phyloP scores from a whole-genome alignment of 2,329 filamentous ascomycete genomes.

The Fusarium heterosporum region DNA sequence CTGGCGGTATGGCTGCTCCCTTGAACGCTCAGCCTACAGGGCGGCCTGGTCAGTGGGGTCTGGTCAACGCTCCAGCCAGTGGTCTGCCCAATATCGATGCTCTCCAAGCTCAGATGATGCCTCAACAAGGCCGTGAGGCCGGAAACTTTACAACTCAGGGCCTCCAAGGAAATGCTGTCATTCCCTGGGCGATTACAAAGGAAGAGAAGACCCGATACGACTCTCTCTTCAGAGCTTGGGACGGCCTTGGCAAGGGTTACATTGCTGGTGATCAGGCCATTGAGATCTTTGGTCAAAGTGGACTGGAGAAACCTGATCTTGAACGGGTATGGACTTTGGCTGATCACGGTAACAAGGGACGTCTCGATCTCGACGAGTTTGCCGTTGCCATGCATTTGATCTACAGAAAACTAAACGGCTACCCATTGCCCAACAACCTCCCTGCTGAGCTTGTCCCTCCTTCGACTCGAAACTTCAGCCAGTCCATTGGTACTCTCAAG shows the following conservation, averaged over 20 bases:
- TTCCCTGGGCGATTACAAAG: slow-evolving; percentile 98
- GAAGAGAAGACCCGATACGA: slow-evolving; percentile 98
- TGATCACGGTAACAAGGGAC: slow-evolving; percentile 93
- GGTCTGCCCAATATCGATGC: slow-evolving; percentile 95
- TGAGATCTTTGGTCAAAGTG: slow-evolving; percentile 97
- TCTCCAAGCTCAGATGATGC: slow-evolving; percentile 95
- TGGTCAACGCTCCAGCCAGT: slow-evolving; percentile 91
- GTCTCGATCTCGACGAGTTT: slow-evolving; percentile 95
- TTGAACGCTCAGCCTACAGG: slow-evolving; percentile 96
- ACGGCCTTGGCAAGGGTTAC: slow-evolving; percentile 91
- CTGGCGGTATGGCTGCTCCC: slow-evolving; percentile 74
- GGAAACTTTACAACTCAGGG: slow-evolving; percentile 86
- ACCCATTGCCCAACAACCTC: slow-evolving; percentile 86
- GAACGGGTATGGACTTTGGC: slow-evolving; percentile 95
- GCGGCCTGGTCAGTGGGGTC: slow-evolving; percentile 94
- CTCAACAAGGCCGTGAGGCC: slow-evolving; percentile 89
- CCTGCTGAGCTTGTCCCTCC: slow-evolving; percentile 94
- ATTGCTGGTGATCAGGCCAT: slow-evolving; percentile 93
- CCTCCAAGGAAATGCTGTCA: slow-evolving; percentile 90
- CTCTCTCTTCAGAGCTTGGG: slow-evolving; percentile 94
- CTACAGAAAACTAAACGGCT: slow-evolving; percentile 95
- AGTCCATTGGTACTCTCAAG: slow-evolving; percentile 94
- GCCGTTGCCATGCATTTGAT: slow-evolving; percentile 99
- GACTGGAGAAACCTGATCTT: slow-evolving; percentile 87
- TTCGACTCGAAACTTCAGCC: slow-evolving; percentile 91